Conservation (phyloP, 352 stramenopile species). For the Bremia lactucae region DNA sequence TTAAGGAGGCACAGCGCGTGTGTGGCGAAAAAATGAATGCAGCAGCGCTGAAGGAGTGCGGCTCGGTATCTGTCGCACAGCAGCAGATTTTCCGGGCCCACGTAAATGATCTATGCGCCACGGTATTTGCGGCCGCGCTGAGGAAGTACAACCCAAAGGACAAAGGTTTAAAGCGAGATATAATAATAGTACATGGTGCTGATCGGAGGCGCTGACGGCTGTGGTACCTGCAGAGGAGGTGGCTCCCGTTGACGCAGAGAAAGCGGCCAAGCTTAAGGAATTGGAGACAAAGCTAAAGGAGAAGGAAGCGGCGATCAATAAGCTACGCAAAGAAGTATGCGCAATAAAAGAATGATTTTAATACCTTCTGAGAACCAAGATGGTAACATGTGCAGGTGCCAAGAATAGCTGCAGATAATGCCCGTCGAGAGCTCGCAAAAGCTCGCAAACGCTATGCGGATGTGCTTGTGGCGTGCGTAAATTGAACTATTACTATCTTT, state of each 20-base stretch:
- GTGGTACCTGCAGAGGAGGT: conserved; percentile 35
- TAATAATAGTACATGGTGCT: not conserved
- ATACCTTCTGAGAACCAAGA: not conserved
- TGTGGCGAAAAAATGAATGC: conserved; percentile 47
- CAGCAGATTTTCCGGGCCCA: conserved; percentile 69
- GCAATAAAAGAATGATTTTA: not conserved
- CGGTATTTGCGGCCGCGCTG: conserved; percentile 50
- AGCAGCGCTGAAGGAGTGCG: conserved; percentile 39
- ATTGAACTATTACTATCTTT: conserved; percentile 3
- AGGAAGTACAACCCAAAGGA: conserved; percentile 60
- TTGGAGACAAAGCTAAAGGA: conserved; percentile 41
- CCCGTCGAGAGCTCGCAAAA: conserved; percentile 35
- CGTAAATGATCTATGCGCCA: conserved; percentile 63
- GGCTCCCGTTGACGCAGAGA: conserved; percentile 39
- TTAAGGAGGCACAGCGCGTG: conserved; percentile 62
- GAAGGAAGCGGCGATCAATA: conserved; percentile 41
- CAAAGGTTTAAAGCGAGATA: conserved; percentile 24
- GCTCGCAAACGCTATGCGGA: conserved; percentile 45
- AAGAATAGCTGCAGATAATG: conserved; percentile 38
- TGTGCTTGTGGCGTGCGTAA: conserved; percentile 33
- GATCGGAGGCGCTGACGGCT: not conserved
- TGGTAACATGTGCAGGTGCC: conserved; percentile 25
- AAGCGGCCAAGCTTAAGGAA: conserved; percentile 28
- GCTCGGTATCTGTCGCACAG: conserved; percentile 39
- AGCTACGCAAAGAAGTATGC: conserved; percentile 43